phyloP scores from a whole-genome alignment of 2,329 filamentous ascomycete genomes.

The Epichloe baconii region DNA sequence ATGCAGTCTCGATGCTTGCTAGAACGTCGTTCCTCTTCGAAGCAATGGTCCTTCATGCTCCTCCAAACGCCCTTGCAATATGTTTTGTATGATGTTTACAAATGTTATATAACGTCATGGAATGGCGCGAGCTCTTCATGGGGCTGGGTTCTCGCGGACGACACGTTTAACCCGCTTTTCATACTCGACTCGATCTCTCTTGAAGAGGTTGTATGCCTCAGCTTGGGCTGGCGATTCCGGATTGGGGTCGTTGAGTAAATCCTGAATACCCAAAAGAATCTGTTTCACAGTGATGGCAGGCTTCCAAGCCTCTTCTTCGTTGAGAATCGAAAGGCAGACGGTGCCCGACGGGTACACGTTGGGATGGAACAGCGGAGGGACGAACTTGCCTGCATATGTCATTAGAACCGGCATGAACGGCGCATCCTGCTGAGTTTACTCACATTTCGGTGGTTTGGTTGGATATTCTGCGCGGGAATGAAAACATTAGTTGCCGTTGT shows the following conservation, averaged over 20 bases:
- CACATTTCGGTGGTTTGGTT: constrained; percentile 97
- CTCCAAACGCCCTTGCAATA: constrained; percentile 17
- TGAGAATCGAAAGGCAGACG: constrained; percentile 91
- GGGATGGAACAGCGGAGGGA: constrained; percentile 89
- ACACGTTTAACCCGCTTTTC: constrained; percentile 77
- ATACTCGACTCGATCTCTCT: constrained; percentile 77
- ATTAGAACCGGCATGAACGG: not conserved
- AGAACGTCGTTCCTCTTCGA: constrained; percentile 10
- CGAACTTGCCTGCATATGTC: constrained; percentile 69
- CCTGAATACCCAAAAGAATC: constrained; percentile 90
- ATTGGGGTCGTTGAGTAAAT: constrained; percentile 90
- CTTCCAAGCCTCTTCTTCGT: constrained; percentile 98
- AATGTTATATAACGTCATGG: not conserved
- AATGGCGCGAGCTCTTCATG: constrained; percentile 27
- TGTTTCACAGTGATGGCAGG: constrained; percentile 98
- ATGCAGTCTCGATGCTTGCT: not conserved
- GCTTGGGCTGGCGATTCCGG: constrained; percentile 94
- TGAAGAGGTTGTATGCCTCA: constrained; percentile 93
- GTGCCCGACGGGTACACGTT: constrained; percentile 98
- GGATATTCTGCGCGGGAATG: constrained; percentile 60
- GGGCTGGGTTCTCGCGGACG: constrained; percentile 78
- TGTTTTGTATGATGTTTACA: constrained; percentile 8
- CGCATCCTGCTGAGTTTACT: constrained; percentile 20
- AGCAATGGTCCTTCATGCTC: constrained; percentile 10
- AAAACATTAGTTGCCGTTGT: not conserved